A percentile compares a stretch with the other conserved stretches of the same genome.
These are phyloP conservation scores for Cercophora sp. DNA, from an alignment of 495 filamentous ascomycete genomes.

Conservation along the genomic window DNA sequence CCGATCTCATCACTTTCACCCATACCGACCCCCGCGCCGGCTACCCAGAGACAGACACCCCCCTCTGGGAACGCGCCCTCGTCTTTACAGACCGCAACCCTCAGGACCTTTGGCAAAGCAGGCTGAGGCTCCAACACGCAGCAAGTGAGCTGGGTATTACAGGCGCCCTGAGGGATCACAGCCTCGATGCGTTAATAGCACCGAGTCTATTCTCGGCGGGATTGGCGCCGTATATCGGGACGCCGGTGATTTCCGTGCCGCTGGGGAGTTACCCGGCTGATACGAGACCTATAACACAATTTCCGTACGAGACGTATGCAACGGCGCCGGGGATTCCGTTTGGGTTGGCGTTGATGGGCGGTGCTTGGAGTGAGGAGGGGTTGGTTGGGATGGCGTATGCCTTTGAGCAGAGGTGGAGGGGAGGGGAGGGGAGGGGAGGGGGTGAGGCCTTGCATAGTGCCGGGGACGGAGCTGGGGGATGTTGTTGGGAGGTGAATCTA, in stretches of 20 bases:
- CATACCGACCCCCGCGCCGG: constrained; percentile 16
- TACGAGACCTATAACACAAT: constrained; percentile 8
- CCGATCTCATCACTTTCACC: constrained; percentile 31
- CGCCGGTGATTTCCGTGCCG: constrained; percentile 44
- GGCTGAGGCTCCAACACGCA: too few relatives aligned
- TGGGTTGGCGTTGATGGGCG: constrained; percentile 49
- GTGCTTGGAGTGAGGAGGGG: constrained; percentile 49
- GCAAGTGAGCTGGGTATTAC: constrained; percentile 24
- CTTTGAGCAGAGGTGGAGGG: constrained; percentile 66
- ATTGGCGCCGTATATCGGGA: constrained; percentile 26
- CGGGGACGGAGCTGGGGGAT: constrained; percentile 45
- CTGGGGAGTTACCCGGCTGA: constrained; percentile 29
- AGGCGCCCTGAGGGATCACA: constrained; percentile 30
- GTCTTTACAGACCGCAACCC: neutral
- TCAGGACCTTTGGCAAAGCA: constrained; percentile 18
- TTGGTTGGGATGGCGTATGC: constrained; percentile 65
- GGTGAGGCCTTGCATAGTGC: constrained; percentile 46
- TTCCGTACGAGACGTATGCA: constrained; percentile 13
- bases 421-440: constrained; percentile 48
- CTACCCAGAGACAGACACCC: constrained; percentile 32
- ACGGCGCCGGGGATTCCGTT: constrained; percentile 17
- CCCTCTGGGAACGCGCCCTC: constrained; percentile 34
- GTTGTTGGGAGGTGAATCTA: too few relatives aligned
- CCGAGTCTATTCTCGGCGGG: constrained; percentile 30
- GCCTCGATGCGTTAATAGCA: constrained; percentile 42